Base-by-base conservation (phyloP, 306 rosid species). In the Cucumis cinereus region DNA sequence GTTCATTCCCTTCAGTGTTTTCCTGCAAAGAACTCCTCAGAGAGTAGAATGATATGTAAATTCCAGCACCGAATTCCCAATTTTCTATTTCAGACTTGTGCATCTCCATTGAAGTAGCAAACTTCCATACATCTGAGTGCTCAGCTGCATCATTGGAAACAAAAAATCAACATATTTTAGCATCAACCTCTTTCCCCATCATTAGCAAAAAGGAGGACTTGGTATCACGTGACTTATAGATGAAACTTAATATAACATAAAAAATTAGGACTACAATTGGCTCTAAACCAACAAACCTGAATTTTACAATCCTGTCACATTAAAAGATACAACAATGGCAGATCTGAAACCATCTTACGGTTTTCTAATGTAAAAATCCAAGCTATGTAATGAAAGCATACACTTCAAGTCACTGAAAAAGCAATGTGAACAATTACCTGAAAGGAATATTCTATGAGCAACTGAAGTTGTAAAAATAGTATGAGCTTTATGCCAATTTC, bases 11-110 rank as follows among this genome's bases (percentile, higher is more conserved):
- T 57, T 87, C 79, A 70, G 80, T 41, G 76, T 79, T 91, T 81
- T 81, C 95, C 85, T 82, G 91, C 86, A 91, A 88, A 53, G 93
- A 85, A 82, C 86, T 89, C 85, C 85, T 91, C 81, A 89, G 80
- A 62, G 82, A 75, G 89, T 90, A 94, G 84, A 87, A 94, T 73
- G 95, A 86, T 85, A 94, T 84, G 79, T 91, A 94, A 82, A 94
- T 80, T 76, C 96, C 98, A 81, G 96, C 97, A 77, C 98, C 98
- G 77, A 89, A 86, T 73, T 94, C 96, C 98, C 98, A 94, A 81
- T 94, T 94, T 57, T 91, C 98, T 83, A 91, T 94, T 88, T 94
- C 98, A 77, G 95, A 89, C 85, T 94, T 94, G 84, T 89, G 88
- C 83, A 76, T 90, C 82, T 90, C 96, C 98, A 94, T 91, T 63